Conservation (phyloP, 768 basidiomycete species). For the Tulasnella sp. region DNA sequence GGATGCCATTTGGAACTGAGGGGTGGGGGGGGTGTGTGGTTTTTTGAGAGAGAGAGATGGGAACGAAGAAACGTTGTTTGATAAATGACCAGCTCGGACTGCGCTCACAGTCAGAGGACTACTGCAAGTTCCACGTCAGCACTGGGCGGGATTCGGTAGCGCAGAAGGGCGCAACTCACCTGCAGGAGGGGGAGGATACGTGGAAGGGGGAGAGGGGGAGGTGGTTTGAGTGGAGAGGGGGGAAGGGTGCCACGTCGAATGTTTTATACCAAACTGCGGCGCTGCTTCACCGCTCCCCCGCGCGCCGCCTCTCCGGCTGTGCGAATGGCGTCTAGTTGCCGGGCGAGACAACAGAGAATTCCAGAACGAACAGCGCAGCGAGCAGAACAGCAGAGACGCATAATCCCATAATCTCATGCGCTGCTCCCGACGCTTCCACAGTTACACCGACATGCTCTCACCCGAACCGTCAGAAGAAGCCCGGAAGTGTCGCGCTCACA, state of each 20-base stretch:
- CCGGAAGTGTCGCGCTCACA: too few species aligned
- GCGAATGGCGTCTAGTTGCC: background rate
- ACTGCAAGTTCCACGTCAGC: slow-evolving; percentile 1
- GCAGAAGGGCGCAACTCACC: background rate
- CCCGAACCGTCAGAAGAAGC: too few species aligned
- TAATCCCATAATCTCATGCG: too few species aligned
- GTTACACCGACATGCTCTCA: too few species aligned
- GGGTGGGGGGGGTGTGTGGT: background rate
- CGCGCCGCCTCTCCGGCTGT: background rate
- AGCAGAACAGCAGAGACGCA: too few species aligned
- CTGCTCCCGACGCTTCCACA: too few species aligned
- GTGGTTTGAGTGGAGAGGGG: background rate
- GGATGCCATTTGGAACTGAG: slow-evolving; percentile 2
- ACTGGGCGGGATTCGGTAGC: background rate
- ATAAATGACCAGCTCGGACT: slow-evolving; percentile 12
- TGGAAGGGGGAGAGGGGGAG: slow-evolving; percentile 1
- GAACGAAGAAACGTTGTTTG: slow-evolving; percentile 6
- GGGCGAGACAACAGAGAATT: too few species aligned
- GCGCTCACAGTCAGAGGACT: slow-evolving; percentile 1
- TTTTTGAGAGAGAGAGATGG: slow-evolving; percentile 2
- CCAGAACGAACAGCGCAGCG: too few species aligned
- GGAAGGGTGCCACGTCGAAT: background rate
- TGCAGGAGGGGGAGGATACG: background rate
- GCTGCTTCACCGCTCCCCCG: background rate
- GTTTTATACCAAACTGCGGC: slow-evolving; percentile 5